Evolutionary conservation across 805 yeast genomes (phyloP), one percentile per base, ranked within the genome.

Genomic region (Starmerella powellii): DNA sequence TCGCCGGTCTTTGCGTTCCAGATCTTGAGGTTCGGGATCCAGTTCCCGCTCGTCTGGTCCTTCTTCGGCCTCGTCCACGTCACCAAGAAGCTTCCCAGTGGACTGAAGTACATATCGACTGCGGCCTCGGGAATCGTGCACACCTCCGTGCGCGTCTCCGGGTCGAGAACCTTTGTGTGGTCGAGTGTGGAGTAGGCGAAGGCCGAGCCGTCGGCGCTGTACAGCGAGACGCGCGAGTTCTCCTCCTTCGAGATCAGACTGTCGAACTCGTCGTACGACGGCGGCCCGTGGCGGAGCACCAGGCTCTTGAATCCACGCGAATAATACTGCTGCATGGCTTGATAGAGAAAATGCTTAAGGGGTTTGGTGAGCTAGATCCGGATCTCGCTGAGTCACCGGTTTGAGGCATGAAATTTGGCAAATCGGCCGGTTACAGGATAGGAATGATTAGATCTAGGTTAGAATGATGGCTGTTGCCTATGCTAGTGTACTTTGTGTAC

Each of bases 51-150:
- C 46, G 75, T 85, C 53, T 73, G 76, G 53, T 74, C 67, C 53
- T 78, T 73, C 37, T 73, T 64, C 3, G 96, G 94, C 56, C 85
- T 83, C 52, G 85, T 85, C 95, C 96, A 91, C 30, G 94, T 75
- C 49, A 83, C 74, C 49, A 91, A 62, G 57, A 69, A 87, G 35
- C 76, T 74, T 13, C 95, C 97, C 37, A 73, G 68, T 8, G 96
- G 94, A n/a, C 95, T 83, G 60, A 91, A 86, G 47, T 76, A 74
- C 54, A 91, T 59, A 58, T 91, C 96, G 15, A 78, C 82, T 49
- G 85, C 94, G 26, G 66, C 57, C 37, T 77, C 63, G 29, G 72
- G 75, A 38, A 85, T 61, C 34, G 61, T 65, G 41, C 68, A 64
- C 34, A 72, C 57, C 15, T 63, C 53, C 6, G 65, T 62, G 17